phyloP scores from a whole-genome alignment of 2,329 filamentous ascomycete species.

The Tympanopsis confertula region DNA sequence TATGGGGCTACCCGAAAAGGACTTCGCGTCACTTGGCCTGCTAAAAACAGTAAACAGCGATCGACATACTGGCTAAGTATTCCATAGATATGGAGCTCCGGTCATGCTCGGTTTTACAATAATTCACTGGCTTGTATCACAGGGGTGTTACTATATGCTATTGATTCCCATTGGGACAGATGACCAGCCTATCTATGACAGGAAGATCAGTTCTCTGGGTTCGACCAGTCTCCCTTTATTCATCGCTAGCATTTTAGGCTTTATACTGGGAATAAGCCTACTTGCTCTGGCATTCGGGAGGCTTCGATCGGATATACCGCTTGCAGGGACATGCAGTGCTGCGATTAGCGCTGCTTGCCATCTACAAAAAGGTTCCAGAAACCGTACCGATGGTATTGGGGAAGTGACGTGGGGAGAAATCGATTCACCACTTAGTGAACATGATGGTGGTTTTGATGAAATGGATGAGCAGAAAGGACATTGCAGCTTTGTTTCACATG shows the following conservation, averaged over 20 bases:
- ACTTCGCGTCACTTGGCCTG: not conserved
- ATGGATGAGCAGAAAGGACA: not conserved
- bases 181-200: not conserved
- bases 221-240: too few species aligned
- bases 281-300: not conserved
- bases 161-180: not conserved
- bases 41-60: not conserved
- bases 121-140: not conserved
- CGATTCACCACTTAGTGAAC: not conserved
- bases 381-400: not conserved
- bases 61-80: not conserved
- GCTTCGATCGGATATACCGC: not conserved
- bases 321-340: not conserved
- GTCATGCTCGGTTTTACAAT: not conserved
- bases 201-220: not conserved
- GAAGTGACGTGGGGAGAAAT: not conserved
- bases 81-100: conserved; percentile 2
- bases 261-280: too few species aligned
- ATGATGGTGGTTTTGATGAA: not conserved
- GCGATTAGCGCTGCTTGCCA: not conserved
- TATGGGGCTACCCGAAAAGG: not conserved
- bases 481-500: not conserved
- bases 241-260: too few species aligned
- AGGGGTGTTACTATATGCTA: not conserved
- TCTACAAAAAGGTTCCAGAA: not conserved